phyloP scores from a whole-genome alignment of 2,329 filamentous ascomycete species.

The Chrysoporthe cubensis region DNA sequence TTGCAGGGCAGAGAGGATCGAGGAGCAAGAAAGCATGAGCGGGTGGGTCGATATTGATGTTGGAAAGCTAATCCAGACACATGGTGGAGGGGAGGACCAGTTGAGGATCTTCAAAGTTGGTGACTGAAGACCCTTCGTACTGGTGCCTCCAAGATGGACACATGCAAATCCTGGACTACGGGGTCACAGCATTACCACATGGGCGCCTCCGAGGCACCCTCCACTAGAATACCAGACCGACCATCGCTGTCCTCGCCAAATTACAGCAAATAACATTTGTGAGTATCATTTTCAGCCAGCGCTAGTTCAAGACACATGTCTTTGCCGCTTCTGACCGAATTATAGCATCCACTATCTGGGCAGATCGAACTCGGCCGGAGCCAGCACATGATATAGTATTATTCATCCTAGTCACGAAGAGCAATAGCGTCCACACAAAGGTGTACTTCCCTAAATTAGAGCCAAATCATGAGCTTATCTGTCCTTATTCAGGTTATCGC shows the following conservation, averaged over 20 bases:
- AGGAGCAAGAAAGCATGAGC: background rate
- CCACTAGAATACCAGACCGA: background rate
- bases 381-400: background rate
- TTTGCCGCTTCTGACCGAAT: background rate
- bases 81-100: slow-evolving; percentile 18
- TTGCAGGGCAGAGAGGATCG: background rate
- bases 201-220: no score
- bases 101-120: slow-evolving; percentile 16
- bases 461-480: background rate
- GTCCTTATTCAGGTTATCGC: background rate
- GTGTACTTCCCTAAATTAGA: background rate
- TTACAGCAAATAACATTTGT: background rate
- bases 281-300: background rate
- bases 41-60: slow-evolving; percentile 35
- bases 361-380: background rate
- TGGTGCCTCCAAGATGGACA: background rate
- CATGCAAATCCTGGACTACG: background rate
- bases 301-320: background rate
- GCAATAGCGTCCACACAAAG: background rate
- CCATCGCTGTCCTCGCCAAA: background rate
- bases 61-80: slow-evolving; percentile 31
- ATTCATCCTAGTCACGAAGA: background rate
- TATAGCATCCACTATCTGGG: background rate
- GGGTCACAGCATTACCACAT: background rate
- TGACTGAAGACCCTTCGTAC: slow-evolving; percentile 3